Evolutionary conservation across 176 grass and related monocot genomes (phyloP).

Genomic region (Zizania latifolia): DNA sequence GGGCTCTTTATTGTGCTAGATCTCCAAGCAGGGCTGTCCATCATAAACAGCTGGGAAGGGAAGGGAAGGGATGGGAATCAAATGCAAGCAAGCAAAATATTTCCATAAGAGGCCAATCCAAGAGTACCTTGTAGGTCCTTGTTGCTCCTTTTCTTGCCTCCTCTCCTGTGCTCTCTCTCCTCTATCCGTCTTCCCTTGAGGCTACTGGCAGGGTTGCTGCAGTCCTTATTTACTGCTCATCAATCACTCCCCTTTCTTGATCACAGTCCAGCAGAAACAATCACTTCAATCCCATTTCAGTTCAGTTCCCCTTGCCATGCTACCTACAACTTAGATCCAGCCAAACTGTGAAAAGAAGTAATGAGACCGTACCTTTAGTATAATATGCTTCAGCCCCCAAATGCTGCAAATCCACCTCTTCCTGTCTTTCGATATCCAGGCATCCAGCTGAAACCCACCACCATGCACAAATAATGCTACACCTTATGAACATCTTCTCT

Average conservation of each 20-base stretch:
- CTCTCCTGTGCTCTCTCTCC: neutral
- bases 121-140: conserved; percentile 45
- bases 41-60: conserved; percentile 23
- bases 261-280: conserved; percentile 1
- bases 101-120: conserved; percentile 61
- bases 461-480: neutral
- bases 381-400: neutral
- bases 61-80: conserved; percentile 55
- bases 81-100: conserved; percentile 35
- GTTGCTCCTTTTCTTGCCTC: conserved; percentile 31
- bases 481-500: neutral
- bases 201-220: conserved; percentile 15
- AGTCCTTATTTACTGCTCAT: conserved; percentile 31
- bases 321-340: neutral
- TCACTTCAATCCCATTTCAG: conserved; percentile 35
- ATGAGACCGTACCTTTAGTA: neutral
- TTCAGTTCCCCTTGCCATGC: neutral
- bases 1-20: conserved; percentile 30
- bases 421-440: neutral
- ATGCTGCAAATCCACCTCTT: neutral
- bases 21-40: conserved; percentile 36
- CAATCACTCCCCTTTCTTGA: conserved; percentile 17
- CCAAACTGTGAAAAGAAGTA: conserved; percentile 13
- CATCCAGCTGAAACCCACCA: neutral
- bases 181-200: conserved; percentile 21